Evolutionary conservation across 345 rosid species (phyloP), one percentile per base, ranked within the genome.

Genomic region (Orychophragmus violaceus): DNA sequence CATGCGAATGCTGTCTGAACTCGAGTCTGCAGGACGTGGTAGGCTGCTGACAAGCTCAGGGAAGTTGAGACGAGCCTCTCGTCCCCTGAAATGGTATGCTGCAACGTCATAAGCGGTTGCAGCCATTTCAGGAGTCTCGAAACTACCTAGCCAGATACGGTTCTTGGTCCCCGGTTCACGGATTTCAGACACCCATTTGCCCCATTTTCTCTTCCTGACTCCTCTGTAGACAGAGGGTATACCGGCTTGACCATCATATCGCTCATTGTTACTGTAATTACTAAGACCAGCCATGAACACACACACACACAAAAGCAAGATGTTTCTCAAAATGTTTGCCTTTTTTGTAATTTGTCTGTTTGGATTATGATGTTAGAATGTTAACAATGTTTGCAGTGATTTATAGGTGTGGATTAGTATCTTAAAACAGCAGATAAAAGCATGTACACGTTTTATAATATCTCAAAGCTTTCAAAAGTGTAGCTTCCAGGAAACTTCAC

Each of bases 181-280:
- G 51, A 92, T 92, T 71, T 92, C 98, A 0, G 98, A 89, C 24
- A 92, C 98, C 96, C 96, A 92, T 66, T 89, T 92, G 18, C 98
- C 98, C 98, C 98, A 92, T 79, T 87, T 92, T 28, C 98, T 71
- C 84, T 81, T 81, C 2, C 97, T 81, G 1, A 92, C 90, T 1
- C 98, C 98, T 77, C 95, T 80, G 66, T 82, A 92, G 6, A 58
- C 60, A 14, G 74, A 65, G 3, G 77, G 59, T 11, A 66, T 32
- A 24, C 71, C 74, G 6, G 39, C 75, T 37, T 59, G 71, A 5
- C 54, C 57, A 41, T 72, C 48, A 18, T 66, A 45, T 9, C 9
- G 23, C 6, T 4, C 46, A 3, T n/a, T 39, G 23, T 56, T 48
- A 56, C 30, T 29, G 3, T 69, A n/a, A 55, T 49, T 25, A 2